Evolutionary conservation across 768 basidiomycete species (phyloP).

Genomic region (Lentinus tigrinus): DNA sequence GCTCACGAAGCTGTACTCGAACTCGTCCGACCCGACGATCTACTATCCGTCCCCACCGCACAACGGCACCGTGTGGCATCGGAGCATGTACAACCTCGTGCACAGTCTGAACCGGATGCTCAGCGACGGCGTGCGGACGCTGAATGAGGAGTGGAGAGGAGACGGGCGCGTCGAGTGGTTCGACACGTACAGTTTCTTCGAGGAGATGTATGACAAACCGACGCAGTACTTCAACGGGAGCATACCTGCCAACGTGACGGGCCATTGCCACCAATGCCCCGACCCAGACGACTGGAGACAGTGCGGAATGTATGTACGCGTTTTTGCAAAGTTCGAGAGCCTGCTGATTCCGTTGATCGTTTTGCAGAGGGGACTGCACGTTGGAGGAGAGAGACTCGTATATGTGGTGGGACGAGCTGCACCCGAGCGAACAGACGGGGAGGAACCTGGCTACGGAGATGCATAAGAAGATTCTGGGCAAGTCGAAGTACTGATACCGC

Average conservation of each 20-base stretch:
- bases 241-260: conserved; percentile 55
- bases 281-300: conserved; percentile 30
- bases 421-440: conserved; percentile 59
- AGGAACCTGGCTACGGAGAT: conserved; percentile 56
- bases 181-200: conserved; percentile 57
- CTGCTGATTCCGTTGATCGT: background rate
- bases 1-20: conserved; percentile 23
- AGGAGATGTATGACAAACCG: conserved; percentile 55
- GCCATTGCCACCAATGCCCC: conserved; percentile 47
- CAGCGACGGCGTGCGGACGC: conserved; percentile 42
- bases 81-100: conserved; percentile 17
- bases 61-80: conserved; percentile 28
- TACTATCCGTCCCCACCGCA: conserved; percentile 27
- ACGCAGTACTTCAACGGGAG: conserved; percentile 58
- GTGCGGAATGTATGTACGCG: background rate
- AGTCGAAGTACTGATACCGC: background rate
- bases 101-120: conserved; percentile 32
- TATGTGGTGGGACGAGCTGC: conserved; percentile 63
- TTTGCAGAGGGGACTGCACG: conserved; percentile 28
- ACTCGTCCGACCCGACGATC: conserved; percentile 22
- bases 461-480: background rate
- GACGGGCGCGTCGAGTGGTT: conserved; percentile 29
- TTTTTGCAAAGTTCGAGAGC: conserved; percentile 16
- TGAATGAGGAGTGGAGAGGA: background rate
- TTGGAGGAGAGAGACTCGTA: conserved; percentile 49